These are phyloP conservation scores for Hemisphaericaspora subhashii DNA, from an alignment of 1,139 yeast species.

Conservation along the genomic window DNA sequence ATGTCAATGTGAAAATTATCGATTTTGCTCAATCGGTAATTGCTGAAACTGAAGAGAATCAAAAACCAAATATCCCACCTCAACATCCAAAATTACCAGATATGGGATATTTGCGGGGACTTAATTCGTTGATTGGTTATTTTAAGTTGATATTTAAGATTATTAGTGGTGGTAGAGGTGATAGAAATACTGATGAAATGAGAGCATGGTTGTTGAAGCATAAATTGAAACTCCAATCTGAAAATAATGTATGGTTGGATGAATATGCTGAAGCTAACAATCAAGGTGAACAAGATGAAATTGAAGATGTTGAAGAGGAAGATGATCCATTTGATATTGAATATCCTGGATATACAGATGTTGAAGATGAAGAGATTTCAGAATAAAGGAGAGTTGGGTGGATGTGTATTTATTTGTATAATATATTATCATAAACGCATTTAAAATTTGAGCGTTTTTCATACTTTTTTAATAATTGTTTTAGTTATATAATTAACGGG, in stretches of 20 bases:
- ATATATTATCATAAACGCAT: not conserved
- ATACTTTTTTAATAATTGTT: no score
- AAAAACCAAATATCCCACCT: slow-evolving; percentile 57
- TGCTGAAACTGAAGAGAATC: slow-evolving; percentile 49
- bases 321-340: slow-evolving; percentile 27
- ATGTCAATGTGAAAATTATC: slow-evolving; percentile 67
- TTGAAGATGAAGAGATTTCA: slow-evolving; percentile 25
- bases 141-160: slow-evolving; percentile 55
- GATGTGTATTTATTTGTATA: slow-evolving; percentile 3
- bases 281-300: slow-evolving; percentile 20
- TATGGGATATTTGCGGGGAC: slow-evolving; percentile 81
- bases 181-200: slow-evolving; percentile 8
- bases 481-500: no score
- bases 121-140: slow-evolving; percentile 64
- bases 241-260: slow-evolving; percentile 50
- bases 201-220: slow-evolving; percentile 25
- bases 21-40: slow-evolving; percentile 96
- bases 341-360: slow-evolving; percentile 23
- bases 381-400: slow-evolving; percentile 18
- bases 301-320: slow-evolving; percentile 6
- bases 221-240: slow-evolving; percentile 8
- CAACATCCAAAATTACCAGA: slow-evolving; percentile 64
- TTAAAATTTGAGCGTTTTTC: no score
- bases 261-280: slow-evolving; percentile 42
- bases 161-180: slow-evolving; percentile 32